phyloP scores from a whole-genome alignment of 495 filamentous ascomycete genomes.

The Rhizodiscina lignyota region DNA sequence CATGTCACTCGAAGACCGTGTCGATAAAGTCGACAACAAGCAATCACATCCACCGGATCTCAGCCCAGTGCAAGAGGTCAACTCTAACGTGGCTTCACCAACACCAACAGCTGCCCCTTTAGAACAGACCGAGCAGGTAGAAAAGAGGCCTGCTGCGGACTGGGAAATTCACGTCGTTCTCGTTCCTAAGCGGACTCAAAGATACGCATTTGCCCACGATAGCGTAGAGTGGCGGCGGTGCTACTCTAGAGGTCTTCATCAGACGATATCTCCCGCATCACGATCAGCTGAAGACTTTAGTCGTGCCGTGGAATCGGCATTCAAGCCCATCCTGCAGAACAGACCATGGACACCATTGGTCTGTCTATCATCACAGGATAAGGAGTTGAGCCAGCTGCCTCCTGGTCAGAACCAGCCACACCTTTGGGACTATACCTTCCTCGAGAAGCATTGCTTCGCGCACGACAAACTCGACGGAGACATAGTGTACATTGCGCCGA shows the following conservation, averaged over 20 bases:
- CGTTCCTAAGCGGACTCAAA: slow-evolving; percentile 12
- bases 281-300: slow-evolving; percentile 13
- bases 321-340: slow-evolving; percentile 12
- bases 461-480: slow-evolving; percentile 18
- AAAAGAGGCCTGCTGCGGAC: background rate
- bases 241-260: slow-evolving; percentile 13
- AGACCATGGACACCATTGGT: slow-evolving; percentile 16
- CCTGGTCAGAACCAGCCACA: slow-evolving; percentile 9
- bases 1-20: slow-evolving; percentile 15
- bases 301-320: slow-evolving; percentile 10
- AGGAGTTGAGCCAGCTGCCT: slow-evolving; percentile 9
- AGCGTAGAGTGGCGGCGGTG: slow-evolving; percentile 14
- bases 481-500: slow-evolving; percentile 14
- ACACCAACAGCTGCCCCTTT: slow-evolving; percentile 5
- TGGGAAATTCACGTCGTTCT: slow-evolving; percentile 15
- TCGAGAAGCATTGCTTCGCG: slow-evolving; percentile 17
- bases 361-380: slow-evolving; percentile 10
- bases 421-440: slow-evolving; percentile 17
- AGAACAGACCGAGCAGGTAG: slow-evolving; percentile 1
- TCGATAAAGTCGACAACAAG: slow-evolving; percentile 10
- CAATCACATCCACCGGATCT: slow-evolving; percentile 6
- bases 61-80: slow-evolving; percentile 9
- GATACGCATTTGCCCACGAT: slow-evolving; percentile 13
- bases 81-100: slow-evolving; percentile 4
- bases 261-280: slow-evolving; percentile 11